Evolutionary conservation across 2,329 filamentous ascomycete species (phyloP).

Genomic region (Fusarium virguliforme): DNA sequence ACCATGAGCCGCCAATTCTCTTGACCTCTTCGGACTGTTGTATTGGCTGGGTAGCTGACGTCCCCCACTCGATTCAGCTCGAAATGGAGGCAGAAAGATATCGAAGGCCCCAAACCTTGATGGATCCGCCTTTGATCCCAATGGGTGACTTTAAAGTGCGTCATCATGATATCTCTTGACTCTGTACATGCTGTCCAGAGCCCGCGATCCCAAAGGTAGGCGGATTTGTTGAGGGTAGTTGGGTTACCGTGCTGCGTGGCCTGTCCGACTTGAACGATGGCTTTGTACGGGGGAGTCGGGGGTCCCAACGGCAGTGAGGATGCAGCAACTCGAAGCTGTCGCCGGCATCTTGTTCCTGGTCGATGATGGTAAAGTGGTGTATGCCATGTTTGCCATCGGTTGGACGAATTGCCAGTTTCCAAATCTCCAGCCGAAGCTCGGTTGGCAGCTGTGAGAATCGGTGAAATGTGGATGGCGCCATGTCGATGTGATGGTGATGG

Average conservation of each 20-base stretch:
- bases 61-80: not conserved
- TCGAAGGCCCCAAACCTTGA: not conserved
- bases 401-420: constrained; percentile 7
- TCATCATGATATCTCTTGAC: constrained; percentile 1
- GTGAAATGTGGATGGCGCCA: constrained; percentile 7
- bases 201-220: constrained; percentile 9
- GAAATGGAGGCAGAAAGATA: too few species aligned
- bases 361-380: constrained; percentile 5
- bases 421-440: constrained; percentile 6
- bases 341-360: not conserved
- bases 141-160: not conserved
- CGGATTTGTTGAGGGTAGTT: not conserved
- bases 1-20: not conserved
- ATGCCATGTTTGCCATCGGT: not conserved
- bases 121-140: not conserved
- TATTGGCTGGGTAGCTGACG: not conserved
- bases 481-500: not conserved
- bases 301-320: too few species aligned
- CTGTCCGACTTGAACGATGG: not conserved
- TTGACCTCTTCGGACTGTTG: not conserved
- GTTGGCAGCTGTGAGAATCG: not conserved
- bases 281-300: not conserved
- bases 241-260: not conserved
- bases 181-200: constrained; percentile 8
- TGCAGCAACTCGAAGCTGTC: not conserved